These are phyloP conservation scores for Saposhnikovia divaricata DNA, from an alignment of 129 eudicot species.

Conservation along the genomic window DNA sequence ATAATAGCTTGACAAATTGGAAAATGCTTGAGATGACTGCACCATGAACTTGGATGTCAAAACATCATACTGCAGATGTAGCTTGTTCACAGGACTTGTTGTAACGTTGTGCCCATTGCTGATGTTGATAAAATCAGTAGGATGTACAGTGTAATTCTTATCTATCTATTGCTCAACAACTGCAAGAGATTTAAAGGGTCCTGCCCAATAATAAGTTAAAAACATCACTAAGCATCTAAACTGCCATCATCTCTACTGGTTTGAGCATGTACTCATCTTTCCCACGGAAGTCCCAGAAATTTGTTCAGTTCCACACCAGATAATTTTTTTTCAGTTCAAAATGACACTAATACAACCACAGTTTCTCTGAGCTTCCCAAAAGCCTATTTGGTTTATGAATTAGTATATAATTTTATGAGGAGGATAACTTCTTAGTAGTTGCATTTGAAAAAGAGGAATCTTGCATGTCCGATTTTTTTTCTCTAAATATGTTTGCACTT, in stretches of 20 bases:
- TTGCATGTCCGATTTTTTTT: too few species aligned
- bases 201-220: slow-evolving; percentile 25
- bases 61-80: slow-evolving; percentile 86
- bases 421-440: too few species aligned
- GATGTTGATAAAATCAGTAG: slow-evolving; percentile 69
- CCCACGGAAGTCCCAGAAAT: background rate
- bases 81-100: slow-evolving; percentile 85
- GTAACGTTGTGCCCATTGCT: slow-evolving; percentile 80
- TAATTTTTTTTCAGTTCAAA: too few species aligned
- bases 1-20: background rate
- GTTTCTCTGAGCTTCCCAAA: too few species aligned
- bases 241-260: background rate
- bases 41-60: slow-evolving; percentile 57
- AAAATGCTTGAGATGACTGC: background rate
- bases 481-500: too few species aligned
- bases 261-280: background rate
- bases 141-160: slow-evolving; percentile 71
- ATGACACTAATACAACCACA: background rate
- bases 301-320: background rate
- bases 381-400: too few species aligned
- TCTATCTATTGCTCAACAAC: slow-evolving; percentile 89
- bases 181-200: slow-evolving; percentile 83
- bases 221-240: background rate
- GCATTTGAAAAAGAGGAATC: too few species aligned
- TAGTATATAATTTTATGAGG: too few species aligned